Conservation (phyloP, 768 basidiomycete species). For the Epithele typhae region DNA sequence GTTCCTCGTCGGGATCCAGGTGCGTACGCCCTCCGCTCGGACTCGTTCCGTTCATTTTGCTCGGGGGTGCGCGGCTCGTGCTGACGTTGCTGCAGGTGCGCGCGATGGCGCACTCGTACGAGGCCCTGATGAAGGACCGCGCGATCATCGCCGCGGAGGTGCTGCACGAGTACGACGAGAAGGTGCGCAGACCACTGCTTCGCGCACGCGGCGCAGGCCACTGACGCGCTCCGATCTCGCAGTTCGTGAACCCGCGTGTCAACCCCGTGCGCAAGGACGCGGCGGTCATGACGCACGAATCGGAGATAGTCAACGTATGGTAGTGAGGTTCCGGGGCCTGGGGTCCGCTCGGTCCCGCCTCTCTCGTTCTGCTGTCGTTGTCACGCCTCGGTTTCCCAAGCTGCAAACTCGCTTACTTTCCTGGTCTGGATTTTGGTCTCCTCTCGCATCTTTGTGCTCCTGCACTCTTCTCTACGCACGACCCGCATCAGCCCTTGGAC, state of each 20-base stretch:
- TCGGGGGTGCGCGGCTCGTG: background rate
- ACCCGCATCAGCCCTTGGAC: too few species aligned
- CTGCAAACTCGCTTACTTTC: too few species aligned
- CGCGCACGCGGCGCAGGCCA: background rate
- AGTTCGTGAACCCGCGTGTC: conserved; percentile 85
- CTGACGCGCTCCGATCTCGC: background rate
- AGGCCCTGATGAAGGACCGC: conserved; percentile 66
- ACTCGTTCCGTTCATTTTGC: background rate
- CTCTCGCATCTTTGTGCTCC: background rate
- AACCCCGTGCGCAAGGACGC: conserved; percentile 74
- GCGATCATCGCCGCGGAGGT: conserved; percentile 75
- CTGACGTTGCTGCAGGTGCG: conserved; percentile 37
- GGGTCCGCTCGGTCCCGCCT: too few species aligned
- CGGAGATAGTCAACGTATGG: conserved; percentile 66
- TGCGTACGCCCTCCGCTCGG: conserved; percentile 24
- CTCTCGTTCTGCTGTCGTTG: too few species aligned
- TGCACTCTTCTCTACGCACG: too few species aligned
- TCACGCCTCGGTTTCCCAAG: too few species aligned
- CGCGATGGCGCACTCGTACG: conserved; percentile 50
- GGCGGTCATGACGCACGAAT: conserved; percentile 81
- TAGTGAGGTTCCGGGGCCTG: conserved; percentile 28
- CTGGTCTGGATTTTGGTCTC: background rate
- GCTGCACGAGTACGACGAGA: conserved; percentile 78
- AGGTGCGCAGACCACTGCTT: conserved; percentile 40
- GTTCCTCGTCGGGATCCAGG: conserved; percentile 63